phyloP scores from a whole-genome alignment of 2,329 filamentous ascomycete genomes.

The Endocalyx cinctus region DNA sequence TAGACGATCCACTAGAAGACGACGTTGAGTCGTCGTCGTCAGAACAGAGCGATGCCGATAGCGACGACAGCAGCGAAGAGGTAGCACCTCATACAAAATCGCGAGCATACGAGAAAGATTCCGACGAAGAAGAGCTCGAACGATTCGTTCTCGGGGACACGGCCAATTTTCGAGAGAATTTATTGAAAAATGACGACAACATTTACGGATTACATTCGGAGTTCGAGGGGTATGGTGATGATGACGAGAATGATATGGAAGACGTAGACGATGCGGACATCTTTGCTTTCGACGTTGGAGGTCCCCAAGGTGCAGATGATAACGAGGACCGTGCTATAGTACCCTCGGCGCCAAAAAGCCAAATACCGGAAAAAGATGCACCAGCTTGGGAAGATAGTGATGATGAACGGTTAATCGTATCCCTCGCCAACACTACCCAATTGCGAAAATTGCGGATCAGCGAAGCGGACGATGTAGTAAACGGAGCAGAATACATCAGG shows the following conservation, averaged over 20 bases:
- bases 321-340: slow-evolving; percentile 24
- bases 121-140: slow-evolving; percentile 80
- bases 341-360: slow-evolving; percentile 18
- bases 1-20: slow-evolving; percentile 18
- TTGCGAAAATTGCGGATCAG: slow-evolving; percentile 78
- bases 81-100: slow-evolving; percentile 17
- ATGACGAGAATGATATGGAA: slow-evolving; percentile 50
- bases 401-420: slow-evolving; percentile 81
- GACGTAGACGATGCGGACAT: slow-evolving; percentile 74
- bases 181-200: slow-evolving; percentile 53
- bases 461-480: slow-evolving; percentile 81
- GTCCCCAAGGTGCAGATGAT: slow-evolving; percentile 38
- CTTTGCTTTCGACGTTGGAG: slow-evolving; percentile 76
- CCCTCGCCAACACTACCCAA: slow-evolving; percentile 68
- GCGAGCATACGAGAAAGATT: slow-evolving; percentile 79
- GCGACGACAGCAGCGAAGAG: slow-evolving; percentile 24
- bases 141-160: slow-evolving; percentile 83
- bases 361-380: slow-evolving; percentile 29
- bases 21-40: slow-evolving; percentile 16
- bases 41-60: slow-evolving; percentile 22
- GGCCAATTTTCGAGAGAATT: slow-evolving; percentile 70
- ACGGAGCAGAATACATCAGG: slow-evolving; percentile 77
- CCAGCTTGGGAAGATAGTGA: slow-evolving; percentile 93
- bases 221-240: slow-evolving; percentile 28
- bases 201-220: slow-evolving; percentile 18